Conservation (phyloP, 2,329 filamentous ascomycete genomes). For the Fusarium sp. region DNA sequence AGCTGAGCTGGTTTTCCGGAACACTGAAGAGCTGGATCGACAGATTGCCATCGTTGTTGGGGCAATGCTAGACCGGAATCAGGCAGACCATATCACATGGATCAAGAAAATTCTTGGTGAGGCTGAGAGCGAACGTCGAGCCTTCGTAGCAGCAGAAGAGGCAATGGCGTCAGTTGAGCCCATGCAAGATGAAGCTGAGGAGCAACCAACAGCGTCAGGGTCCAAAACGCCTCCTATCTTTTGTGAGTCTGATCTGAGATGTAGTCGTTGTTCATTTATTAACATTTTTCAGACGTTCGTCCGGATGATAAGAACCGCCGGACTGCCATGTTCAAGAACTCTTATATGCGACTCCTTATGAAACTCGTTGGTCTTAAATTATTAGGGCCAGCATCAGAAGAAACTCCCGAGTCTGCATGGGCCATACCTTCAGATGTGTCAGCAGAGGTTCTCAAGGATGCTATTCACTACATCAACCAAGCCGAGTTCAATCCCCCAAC, state of each 20-base stretch:
- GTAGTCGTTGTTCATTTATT: conserved; percentile 36
- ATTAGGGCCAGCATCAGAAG: conserved; percentile 66
- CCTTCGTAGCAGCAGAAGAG: conserved; percentile 80
- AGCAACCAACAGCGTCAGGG: conserved; percentile 43
- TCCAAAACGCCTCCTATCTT: conserved; percentile 51
- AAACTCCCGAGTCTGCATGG: conserved; percentile 83
- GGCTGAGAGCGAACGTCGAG: conserved; percentile 78
- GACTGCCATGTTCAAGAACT: conserved; percentile 87
- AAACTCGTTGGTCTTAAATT: conserved; percentile 78
- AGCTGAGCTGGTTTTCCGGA: conserved; percentile 85
- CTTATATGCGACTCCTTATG: conserved; percentile 87
- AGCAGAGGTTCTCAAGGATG: conserved; percentile 74
- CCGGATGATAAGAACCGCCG: conserved; percentile 75
- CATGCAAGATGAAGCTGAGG: conserved; percentile 50
- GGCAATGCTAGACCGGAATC: conserved; percentile 82
- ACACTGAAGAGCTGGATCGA: conserved; percentile 73
- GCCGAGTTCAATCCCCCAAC: conserved; percentile 82
- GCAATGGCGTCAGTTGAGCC: conserved; percentile 62
- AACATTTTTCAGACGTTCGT: conserved; percentile 63
- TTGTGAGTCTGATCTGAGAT: conserved; percentile 45
- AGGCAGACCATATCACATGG: conserved; percentile 83
- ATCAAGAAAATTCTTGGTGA: conserved; percentile 76
- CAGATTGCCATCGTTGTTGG: conserved; percentile 85
- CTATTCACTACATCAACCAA: conserved; percentile 78
- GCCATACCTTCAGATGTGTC: conserved; percentile 76